phyloP scores from a whole-genome alignment of 2,329 filamentous ascomycete genomes.

The Neonectria coccinea region DNA sequence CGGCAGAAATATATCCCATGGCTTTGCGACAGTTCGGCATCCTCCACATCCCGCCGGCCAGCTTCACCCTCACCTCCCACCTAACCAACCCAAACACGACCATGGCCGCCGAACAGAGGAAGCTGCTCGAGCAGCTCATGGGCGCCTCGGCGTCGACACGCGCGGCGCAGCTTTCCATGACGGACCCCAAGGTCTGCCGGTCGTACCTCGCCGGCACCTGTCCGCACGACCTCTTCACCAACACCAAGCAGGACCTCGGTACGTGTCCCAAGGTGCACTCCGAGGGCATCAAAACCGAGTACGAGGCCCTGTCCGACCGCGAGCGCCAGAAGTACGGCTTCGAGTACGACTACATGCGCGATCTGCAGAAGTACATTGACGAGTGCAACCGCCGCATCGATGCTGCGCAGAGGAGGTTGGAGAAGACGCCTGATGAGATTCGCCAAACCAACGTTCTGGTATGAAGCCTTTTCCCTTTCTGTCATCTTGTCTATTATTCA shows the following conservation, averaged over 20 bases:
- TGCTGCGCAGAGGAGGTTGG: slow-evolving; percentile 85
- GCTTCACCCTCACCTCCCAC: no score
- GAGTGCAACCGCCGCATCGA: slow-evolving; percentile 97
- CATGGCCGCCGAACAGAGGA: slow-evolving; percentile 95
- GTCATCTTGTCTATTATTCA: neutral
- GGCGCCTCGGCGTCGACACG: slow-evolving; percentile 79
- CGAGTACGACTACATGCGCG: slow-evolving; percentile 95
- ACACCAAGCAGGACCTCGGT: slow-evolving; percentile 97
- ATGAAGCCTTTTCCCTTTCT: slow-evolving; percentile 12
- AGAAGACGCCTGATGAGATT: slow-evolving; percentile 99
- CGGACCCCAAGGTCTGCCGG: slow-evolving; percentile 92
- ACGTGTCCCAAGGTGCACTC: slow-evolving; percentile 89
- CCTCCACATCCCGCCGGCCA: slow-evolving; percentile 42
- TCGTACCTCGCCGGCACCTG: slow-evolving; percentile 95
- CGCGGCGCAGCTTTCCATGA: slow-evolving; percentile 85
- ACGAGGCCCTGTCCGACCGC: slow-evolving; percentile 76
- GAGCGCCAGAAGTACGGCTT: slow-evolving; percentile 87
- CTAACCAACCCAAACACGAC: no score
- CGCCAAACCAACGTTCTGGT: slow-evolving; percentile 90
- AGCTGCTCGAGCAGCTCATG: slow-evolving; percentile 98
- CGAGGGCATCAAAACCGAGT: slow-evolving; percentile 89
- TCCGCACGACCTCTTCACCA: slow-evolving; percentile 98
- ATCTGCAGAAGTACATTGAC: slow-evolving; percentile 96
- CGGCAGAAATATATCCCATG: slow-evolving; percentile 42
- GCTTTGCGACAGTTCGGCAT: slow-evolving; percentile 30